A percentile compares a stretch with the other conserved stretches of the same genome.
Evolutionary conservation across 1,139 yeast species (phyloP).

Genomic region (Lodderomyces theae): DNA sequence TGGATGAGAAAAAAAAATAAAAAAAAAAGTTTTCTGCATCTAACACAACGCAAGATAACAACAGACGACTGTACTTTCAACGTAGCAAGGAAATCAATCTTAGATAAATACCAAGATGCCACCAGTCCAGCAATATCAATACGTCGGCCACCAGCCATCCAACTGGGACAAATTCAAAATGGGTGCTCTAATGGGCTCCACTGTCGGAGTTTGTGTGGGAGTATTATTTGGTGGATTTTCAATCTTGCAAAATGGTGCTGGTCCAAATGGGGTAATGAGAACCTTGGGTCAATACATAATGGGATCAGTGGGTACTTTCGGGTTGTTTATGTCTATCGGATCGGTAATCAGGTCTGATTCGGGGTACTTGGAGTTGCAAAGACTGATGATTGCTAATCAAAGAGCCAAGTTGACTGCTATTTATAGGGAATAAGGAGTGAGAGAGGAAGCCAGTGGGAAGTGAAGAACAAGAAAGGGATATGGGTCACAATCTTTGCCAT

Average conservation of each 20-base stretch:
- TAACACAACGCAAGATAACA: too few species aligned
- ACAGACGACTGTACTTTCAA: not conserved
- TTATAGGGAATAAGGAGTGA: conserved; percentile 18
- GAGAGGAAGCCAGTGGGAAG: not conserved
- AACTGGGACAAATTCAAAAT: conserved; percentile 94
- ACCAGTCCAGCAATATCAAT: conserved; percentile 77
- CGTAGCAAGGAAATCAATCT: not conserved
- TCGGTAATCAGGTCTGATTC: conserved; percentile 83
- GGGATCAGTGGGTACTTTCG: conserved; percentile 96
- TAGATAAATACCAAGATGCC: too few species aligned
- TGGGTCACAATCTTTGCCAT: too few species aligned
- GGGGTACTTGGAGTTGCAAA: conserved; percentile 42
- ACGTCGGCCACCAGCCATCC: conserved; percentile 76
- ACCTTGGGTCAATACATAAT: conserved; percentile 94
- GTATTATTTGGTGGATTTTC: conserved; percentile 92
- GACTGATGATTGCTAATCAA: conserved; percentile 37
- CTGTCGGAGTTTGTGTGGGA: conserved; percentile 96
- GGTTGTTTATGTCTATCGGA: conserved; percentile 93
- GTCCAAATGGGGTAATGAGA: conserved; percentile 97
- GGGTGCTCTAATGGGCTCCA: conserved; percentile 96
- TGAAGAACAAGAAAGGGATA: too few species aligned
- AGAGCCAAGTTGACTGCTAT: conserved; percentile 36
- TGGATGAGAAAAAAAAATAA: not conserved
- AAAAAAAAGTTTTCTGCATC: not conserved
- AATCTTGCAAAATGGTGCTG: conserved; percentile 89